phyloP scores from a whole-genome alignment of 805 yeast genomes.

The Saturnispora bothae region DNA sequence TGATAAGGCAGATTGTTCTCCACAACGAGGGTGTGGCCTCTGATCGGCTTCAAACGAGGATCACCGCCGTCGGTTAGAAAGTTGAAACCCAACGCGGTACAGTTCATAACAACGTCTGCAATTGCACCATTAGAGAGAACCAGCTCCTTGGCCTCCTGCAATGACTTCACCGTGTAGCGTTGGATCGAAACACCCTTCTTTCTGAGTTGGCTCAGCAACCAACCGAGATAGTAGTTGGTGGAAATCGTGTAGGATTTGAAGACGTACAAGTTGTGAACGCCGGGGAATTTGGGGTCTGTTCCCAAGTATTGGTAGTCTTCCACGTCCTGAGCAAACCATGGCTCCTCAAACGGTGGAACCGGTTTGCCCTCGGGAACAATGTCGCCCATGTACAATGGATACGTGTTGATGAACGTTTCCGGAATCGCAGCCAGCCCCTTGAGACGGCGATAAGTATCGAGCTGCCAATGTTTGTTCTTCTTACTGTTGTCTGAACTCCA shows the following conservation, averaged over 20 bases:
- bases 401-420: constrained; percentile 24
- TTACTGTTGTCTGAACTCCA: constrained; percentile 39
- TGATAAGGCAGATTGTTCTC: constrained; percentile 34
- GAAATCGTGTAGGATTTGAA: constrained; percentile 49
- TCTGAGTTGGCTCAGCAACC: constrained; percentile 35
- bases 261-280: constrained; percentile 27
- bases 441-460: constrained; percentile 27
- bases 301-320: constrained; percentile 28
- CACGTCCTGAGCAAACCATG: constrained; percentile 43
- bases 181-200: constrained; percentile 36
- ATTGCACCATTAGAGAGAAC: constrained; percentile 15
- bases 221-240: constrained; percentile 46
- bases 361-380: constrained; percentile 12
- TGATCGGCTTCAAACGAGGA: constrained; percentile 35
- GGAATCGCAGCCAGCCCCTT: constrained; percentile 28
- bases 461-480: constrained; percentile 26
- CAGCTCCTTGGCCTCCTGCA: constrained; percentile 37
- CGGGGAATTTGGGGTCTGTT: constrained; percentile 26
- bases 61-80: constrained; percentile 42
- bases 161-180: constrained; percentile 31
- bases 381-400: constrained; percentile 20
- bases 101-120: constrained; percentile 41
- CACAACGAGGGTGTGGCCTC: constrained; percentile 50
- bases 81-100: constrained; percentile 43
- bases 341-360: constrained; percentile 17